A percentile compares a stretch with the other conserved stretches of the same genome.
Evolutionary conservation across 2,329 filamentous ascomycete species (phyloP).

Genomic region (Ambrosiella xylebori): DNA sequence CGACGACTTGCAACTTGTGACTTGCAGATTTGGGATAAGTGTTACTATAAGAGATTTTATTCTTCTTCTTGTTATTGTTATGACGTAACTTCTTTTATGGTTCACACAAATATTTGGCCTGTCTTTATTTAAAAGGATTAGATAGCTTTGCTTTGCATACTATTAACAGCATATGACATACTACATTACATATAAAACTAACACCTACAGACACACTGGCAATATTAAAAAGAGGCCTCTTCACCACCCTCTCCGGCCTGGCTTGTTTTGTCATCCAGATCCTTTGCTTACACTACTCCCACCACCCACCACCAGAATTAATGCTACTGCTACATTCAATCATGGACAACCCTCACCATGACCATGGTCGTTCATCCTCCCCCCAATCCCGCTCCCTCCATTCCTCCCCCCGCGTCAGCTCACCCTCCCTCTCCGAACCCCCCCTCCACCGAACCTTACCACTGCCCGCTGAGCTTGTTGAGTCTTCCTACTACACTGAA

Average conservation of each 20-base stretch:
- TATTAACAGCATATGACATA: too few relatives aligned
- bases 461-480: neutral
- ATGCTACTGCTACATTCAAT: neutral
- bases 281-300: neutral
- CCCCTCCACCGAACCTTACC: neutral
- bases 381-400: neutral
- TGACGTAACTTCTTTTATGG: too few relatives aligned
- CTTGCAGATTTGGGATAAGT: too few relatives aligned
- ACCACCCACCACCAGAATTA: neutral
- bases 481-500: neutral
- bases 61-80: too few relatives aligned
- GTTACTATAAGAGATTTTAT: too few relatives aligned
- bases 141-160: too few relatives aligned
- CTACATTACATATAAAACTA: too few relatives aligned
- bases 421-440: neutral
- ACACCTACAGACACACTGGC: too few relatives aligned
- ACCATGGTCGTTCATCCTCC: slow-evolving; percentile 1
- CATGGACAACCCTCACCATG: slow-evolving; percentile 5
- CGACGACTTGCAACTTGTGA: too few relatives aligned
- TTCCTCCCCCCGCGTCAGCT: neutral
- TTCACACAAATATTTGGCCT: too few relatives aligned
- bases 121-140: too few relatives aligned
- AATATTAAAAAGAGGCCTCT: too few relatives aligned
- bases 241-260: neutral
- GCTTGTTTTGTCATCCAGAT: neutral